phyloP scores from a whole-genome alignment of 2,329 filamentous ascomycete genomes.

The Colletotrichum salicis region DNA sequence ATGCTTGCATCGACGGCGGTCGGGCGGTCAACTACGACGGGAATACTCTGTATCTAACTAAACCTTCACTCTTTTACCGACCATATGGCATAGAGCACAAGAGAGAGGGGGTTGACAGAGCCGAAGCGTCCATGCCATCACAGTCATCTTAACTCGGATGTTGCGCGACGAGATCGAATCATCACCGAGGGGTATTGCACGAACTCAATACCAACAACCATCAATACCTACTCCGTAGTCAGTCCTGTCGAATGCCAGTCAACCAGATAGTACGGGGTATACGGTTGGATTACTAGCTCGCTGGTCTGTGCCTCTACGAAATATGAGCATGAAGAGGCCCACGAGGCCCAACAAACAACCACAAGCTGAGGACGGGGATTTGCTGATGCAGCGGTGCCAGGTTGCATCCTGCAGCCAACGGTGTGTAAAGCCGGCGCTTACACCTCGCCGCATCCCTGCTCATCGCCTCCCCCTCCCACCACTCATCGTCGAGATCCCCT shows the following conservation, averaged over 20 bases:
- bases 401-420: constrained; percentile 15
- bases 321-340: not conserved
- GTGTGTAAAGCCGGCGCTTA: constrained; percentile 34
- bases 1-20: not conserved
- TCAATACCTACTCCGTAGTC: not conserved
- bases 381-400: constrained; percentile 17
- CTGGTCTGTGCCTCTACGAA: not conserved
- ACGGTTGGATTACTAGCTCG: not conserved
- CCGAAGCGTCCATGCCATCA: not conserved
- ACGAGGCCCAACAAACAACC: not conserved
- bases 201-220: not conserved
- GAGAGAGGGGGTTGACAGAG: not conserved
- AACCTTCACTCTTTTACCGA: not conserved
- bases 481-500: constrained; percentile 21
- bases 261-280: not conserved
- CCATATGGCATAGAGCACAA: not conserved
- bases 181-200: constrained; percentile 3
- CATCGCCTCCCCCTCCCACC: constrained; percentile 17
- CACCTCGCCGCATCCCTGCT: constrained; percentile 30
- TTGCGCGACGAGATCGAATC: constrained; percentile 3
- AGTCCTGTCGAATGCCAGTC: not conserved
- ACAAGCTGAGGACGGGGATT: not conserved
- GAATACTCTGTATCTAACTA: not conserved
- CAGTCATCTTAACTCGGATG: not conserved
- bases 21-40: too few relatives aligned